phyloP scores from a whole-genome alignment of 2,329 filamentous ascomycete genomes.

The Cercospora sesami region DNA sequence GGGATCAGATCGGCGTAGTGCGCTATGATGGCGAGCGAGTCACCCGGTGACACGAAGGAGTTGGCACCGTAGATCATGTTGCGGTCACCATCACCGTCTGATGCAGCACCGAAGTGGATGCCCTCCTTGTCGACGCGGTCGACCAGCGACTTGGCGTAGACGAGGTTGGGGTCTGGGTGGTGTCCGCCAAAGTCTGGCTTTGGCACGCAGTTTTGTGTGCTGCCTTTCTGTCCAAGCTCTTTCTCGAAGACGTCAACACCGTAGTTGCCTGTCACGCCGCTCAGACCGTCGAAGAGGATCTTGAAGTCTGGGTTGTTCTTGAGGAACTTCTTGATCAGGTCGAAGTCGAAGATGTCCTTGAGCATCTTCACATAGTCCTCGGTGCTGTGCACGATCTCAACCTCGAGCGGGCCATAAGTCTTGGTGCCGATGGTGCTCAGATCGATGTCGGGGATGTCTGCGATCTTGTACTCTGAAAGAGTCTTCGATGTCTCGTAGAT shows the following conservation, averaged over 20 bases:
- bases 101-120: slow-evolving; percentile 94
- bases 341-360: slow-evolving; percentile 98
- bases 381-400: slow-evolving; percentile 92
- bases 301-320: slow-evolving; percentile 86
- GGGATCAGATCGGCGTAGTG: slow-evolving; percentile 96
- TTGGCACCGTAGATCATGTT: slow-evolving; percentile 99
- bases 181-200: slow-evolving; percentile 95
- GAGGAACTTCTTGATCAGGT: slow-evolving; percentile 93
- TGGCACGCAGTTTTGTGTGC: slow-evolving; percentile 88
- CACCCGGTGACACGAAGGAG: slow-evolving; percentile 92
- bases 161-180: slow-evolving; percentile 96
- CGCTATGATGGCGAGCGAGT: slow-evolving; percentile 96
- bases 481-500: slow-evolving; percentile 91
- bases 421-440: slow-evolving; percentile 77
- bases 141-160: slow-evolving; percentile 92
- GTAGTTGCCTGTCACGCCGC: slow-evolving; percentile 93
- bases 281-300: slow-evolving; percentile 90
- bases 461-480: slow-evolving; percentile 87
- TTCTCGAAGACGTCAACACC: slow-evolving; percentile 92
- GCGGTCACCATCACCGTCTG: slow-evolving; percentile 94
- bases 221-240: slow-evolving; percentile 80
- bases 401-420: slow-evolving; percentile 82
- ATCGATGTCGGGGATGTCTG: slow-evolving; percentile 82
- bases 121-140: slow-evolving; percentile 87
- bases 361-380: slow-evolving; percentile 91